These are phyloP conservation scores for Hirsutella rhossiliensis DNA, from an alignment of 2,329 filamentous ascomycete genomes.

Conservation along the genomic window DNA sequence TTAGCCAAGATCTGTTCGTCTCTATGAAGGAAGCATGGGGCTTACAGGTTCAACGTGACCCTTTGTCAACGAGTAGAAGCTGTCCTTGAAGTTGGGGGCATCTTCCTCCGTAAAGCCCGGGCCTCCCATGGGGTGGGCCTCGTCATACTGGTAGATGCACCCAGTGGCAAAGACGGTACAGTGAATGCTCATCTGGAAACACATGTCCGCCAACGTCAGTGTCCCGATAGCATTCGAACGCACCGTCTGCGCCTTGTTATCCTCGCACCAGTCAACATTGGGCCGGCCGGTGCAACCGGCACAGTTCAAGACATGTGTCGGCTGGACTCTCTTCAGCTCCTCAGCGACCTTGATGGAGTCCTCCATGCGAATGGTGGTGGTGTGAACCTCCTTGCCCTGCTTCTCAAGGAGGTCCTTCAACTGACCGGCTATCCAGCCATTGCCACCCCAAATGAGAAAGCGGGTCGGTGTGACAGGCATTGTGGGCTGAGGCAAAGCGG, in stretches of 20 bases:
- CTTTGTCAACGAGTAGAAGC: conserved; percentile 59
- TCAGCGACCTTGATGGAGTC: conserved; percentile 42
- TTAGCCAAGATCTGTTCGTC: no score
- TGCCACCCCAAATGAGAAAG: conserved; percentile 16
- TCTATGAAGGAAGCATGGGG: no score
- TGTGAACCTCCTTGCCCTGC: conserved; percentile 48
- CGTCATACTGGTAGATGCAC: conserved; percentile 54
- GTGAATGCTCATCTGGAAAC: conserved; percentile 40
- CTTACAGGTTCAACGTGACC: conserved; percentile 43
- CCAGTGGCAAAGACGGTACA: conserved; percentile 56
- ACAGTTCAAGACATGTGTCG: conserved; percentile 54
- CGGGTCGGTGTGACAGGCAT: no score
- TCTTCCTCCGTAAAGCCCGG: conserved; percentile 50
- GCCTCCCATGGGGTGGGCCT: conserved; percentile 45
- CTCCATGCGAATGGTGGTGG: conserved; percentile 54
- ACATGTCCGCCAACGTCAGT: conserved; percentile 32
- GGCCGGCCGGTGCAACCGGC: conserved; percentile 55
- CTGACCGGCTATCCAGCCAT: conserved; percentile 51
- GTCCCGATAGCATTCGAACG: conserved; percentile 55
- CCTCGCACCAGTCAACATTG: conserved; percentile 62
- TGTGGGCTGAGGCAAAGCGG: no score
- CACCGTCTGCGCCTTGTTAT: conserved; percentile 54
- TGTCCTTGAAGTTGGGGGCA: conserved; percentile 50
- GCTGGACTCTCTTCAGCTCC: conserved; percentile 45
- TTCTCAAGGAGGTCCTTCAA: conserved; percentile 44